Evolutionary conservation across 192 early-diverging fungal genomes (phyloP).

Genomic region (Thoreauomyces humboldtii): DNA sequence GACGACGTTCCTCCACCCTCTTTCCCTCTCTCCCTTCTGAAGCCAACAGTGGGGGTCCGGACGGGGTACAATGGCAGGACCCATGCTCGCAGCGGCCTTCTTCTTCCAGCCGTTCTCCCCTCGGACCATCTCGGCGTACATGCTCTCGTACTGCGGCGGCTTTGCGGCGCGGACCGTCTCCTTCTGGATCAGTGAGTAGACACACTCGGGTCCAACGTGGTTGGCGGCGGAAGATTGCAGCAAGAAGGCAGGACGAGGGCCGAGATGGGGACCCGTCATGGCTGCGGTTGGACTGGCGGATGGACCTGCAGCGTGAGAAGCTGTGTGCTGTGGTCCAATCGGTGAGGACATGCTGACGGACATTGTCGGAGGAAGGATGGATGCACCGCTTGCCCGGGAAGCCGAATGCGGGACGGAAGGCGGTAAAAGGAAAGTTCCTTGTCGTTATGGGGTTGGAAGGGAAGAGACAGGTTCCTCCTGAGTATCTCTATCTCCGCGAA

Average conservation of each 20-base stretch:
- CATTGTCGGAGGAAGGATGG: too few species aligned
- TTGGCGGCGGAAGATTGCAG: not conserved
- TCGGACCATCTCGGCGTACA: slow-evolving; percentile 44
- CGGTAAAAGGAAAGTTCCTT: too few species aligned
- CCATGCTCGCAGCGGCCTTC: slow-evolving; percentile 54
- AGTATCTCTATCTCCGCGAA: too few species aligned
- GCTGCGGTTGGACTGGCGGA: slow-evolving; percentile 13
- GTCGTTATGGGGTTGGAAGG: too few species aligned
- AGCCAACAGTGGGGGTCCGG: slow-evolving; percentile 40
- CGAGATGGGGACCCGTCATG: slow-evolving; percentile 23
- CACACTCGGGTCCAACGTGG: slow-evolving; percentile 35
- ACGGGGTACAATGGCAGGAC: slow-evolving; percentile 39
- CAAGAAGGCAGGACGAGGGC: slow-evolving; percentile 18
- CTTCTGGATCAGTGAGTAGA: slow-evolving; percentile 51
- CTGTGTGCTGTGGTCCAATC: not conserved
- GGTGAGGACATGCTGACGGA: slow-evolving; percentile 14
- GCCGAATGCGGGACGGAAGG: too few species aligned
- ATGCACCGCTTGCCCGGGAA: too few species aligned
- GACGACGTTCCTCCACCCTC: not conserved
- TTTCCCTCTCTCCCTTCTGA: slow-evolving; percentile 49
- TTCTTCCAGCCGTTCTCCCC: slow-evolving; percentile 37
- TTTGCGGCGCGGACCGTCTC: slow-evolving; percentile 37
- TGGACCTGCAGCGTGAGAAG: slow-evolving; percentile 11
- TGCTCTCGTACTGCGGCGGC: slow-evolving; percentile 39
- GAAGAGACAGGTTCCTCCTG: too few species aligned